Evolutionary conservation across 2,329 filamentous ascomycete genomes (phyloP).

Genomic region (Tolypocladium endophyticum): DNA sequence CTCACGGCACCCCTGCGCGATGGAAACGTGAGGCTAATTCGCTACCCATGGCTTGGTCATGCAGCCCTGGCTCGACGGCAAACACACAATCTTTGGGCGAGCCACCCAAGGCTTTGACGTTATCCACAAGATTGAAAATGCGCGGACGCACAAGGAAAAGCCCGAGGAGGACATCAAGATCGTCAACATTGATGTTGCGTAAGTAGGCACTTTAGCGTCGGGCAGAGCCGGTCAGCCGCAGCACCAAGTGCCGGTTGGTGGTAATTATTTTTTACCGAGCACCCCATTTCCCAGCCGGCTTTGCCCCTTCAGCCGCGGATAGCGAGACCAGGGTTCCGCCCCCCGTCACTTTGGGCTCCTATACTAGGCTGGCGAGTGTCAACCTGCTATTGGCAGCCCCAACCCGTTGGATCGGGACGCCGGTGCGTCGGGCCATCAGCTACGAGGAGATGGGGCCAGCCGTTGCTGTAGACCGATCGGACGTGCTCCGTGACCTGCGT

Average conservation of each 20-base stretch:
- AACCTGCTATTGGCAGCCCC: neutral
- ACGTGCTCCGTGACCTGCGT: neutral
- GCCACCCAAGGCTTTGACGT: slow-evolving; percentile 88
- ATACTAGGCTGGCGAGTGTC: neutral
- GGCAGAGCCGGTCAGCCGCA: neutral
- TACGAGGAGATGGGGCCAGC: neutral
- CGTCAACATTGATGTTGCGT: slow-evolving; percentile 65
- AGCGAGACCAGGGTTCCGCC: neutral
- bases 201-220: slow-evolving; percentile 7
- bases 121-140: slow-evolving; percentile 90
- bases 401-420: neutral
- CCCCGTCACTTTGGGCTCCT: neutral
- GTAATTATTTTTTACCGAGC: neutral
- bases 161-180: slow-evolving; percentile 97
- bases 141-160: slow-evolving; percentile 78
- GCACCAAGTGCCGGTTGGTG: neutral
- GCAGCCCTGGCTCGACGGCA: slow-evolving; percentile 83
- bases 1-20: neutral
- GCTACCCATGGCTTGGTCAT: neutral
- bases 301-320: neutral
- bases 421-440: neutral
- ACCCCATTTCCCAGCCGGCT: neutral
- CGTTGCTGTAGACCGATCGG: neutral
- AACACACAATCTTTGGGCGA: slow-evolving; percentile 92
- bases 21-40: neutral